Conservation (phyloP, 1,284 basidiomycete species). For the Ceratobasidium sp. region DNA sequence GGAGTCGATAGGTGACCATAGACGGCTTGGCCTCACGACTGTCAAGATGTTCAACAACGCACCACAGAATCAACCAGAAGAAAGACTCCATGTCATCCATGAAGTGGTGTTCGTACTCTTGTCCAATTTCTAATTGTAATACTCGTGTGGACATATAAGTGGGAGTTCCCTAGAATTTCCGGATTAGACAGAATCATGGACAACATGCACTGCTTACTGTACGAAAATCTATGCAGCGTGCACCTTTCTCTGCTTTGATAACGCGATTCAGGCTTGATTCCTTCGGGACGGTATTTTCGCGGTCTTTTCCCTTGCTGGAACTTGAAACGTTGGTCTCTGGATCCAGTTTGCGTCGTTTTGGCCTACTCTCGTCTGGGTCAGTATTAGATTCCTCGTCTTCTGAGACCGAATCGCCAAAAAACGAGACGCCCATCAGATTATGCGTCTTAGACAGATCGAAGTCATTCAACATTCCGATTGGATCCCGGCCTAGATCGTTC, state of each 20-base stretch:
- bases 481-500: background rate
- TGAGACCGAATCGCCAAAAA: background rate
- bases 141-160: slow-evolving; percentile 1
- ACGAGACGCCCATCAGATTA: background rate
- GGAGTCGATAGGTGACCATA: too few species aligned
- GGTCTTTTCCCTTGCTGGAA: background rate
- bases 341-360: background rate
- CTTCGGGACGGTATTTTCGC: too few species aligned
- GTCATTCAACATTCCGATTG: slow-evolving; percentile 23
- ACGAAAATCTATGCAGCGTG: too few species aligned
- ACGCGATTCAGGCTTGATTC: too few species aligned
- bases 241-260: too few species aligned
- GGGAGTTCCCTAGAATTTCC: too few species aligned
- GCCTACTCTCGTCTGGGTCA: background rate
- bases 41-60: background rate
- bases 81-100: slow-evolving; percentile 6
- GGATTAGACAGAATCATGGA: too few species aligned
- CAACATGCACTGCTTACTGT: too few species aligned
- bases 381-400: background rate
- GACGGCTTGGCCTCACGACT: too few species aligned
- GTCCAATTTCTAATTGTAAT: background rate
- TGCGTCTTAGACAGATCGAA: slow-evolving; percentile 27
- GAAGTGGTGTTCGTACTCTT: slow-evolving; percentile 7
- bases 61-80: slow-evolving; percentile 7
- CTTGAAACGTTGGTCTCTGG: too few species aligned